Conservation (phyloP, 2,329 filamentous ascomycete genomes). For the Alternaria dauci region DNA sequence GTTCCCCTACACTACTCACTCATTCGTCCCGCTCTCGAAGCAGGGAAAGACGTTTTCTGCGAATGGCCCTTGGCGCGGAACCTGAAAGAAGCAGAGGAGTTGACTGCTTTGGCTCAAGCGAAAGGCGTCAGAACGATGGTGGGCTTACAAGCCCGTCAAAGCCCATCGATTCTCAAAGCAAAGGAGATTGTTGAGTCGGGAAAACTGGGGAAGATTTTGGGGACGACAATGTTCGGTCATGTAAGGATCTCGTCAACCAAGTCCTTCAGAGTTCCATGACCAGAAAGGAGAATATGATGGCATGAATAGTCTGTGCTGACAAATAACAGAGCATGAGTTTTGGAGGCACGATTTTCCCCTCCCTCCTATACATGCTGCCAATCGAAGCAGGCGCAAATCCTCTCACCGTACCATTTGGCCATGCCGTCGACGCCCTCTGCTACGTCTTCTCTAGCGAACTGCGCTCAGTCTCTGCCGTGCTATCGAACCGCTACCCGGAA, state of each 20-base stretch:
- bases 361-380: constrained; percentile 60
- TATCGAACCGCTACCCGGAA: constrained; percentile 34
- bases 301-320: background rate
- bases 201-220: constrained; percentile 55
- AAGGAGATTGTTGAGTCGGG: constrained; percentile 55
- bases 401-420: constrained; percentile 53
- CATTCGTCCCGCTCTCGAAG: constrained; percentile 54
- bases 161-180: constrained; percentile 53
- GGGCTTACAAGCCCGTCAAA: constrained; percentile 58
- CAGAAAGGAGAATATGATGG: background rate
- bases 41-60: constrained; percentile 56
- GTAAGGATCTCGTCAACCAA: constrained; percentile 3
- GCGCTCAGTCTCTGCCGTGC: constrained; percentile 34
- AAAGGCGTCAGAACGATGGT: constrained; percentile 57
- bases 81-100: constrained; percentile 53
- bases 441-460: constrained; percentile 41
- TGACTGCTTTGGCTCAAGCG: constrained; percentile 52
- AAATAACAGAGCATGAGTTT: constrained; percentile 29
- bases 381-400: constrained; percentile 56
- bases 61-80: constrained; percentile 60
- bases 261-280: background rate
- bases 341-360: constrained; percentile 22
- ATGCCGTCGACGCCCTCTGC: constrained; percentile 43
- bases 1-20: constrained; percentile 56
- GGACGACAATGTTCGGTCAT: constrained; percentile 43